Base-by-base conservation (phyloP, 352 stramenopile species). In the Phytophthora fragariaefolia region DNA sequence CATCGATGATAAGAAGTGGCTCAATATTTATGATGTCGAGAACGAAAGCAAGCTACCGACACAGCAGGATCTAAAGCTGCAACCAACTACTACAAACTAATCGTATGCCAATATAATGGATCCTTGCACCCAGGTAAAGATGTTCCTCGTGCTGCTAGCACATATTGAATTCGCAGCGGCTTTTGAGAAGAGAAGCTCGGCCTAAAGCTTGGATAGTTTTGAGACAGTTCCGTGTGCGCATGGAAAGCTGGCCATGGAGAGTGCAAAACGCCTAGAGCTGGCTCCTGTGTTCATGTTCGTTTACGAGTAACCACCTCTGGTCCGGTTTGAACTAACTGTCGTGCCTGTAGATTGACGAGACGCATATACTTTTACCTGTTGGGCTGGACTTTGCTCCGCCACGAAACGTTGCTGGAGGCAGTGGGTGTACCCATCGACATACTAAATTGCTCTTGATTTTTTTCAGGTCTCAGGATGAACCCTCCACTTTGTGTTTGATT, bases 11-110 rank as follows among this genome's bases (percentile, higher is more conserved):
- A n/a, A 34, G 48, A 65, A 58, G 58, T 70, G 22, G n/a, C 58
- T 55, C 54, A 69, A 63, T 76, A 76, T 76, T 76, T 76, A 76
- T 76, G 17, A 65, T 65, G 68, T 64, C 62, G 32, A 58, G 56
- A 64, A 59, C 36, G 53, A 69, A 62, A 43, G 38, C 51, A 73
- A 66, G 34, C 34, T 24, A 57, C 53, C 23, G 23, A 66, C 23
- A 61, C 32, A 20, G 54, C 45, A 53, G 34, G n/a, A 54, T 66
- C 40, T 58, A 50, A 8, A 50, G 15, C 40, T 47, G 13, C 43
- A 17, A 34, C 20, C 20, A 51, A 30, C 12, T 51, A 34, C 45
- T 12, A 32, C 30, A 24, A 48, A 12, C 12, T 36, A 36, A 48
- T 45, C 28, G 13, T 6, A 45, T 18, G 7, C 58, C 17, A 67